These are phyloP conservation scores for Apiotrichum brassicae DNA, from an alignment of 1,284 basidiomycete species.

Conservation along the genomic window DNA sequence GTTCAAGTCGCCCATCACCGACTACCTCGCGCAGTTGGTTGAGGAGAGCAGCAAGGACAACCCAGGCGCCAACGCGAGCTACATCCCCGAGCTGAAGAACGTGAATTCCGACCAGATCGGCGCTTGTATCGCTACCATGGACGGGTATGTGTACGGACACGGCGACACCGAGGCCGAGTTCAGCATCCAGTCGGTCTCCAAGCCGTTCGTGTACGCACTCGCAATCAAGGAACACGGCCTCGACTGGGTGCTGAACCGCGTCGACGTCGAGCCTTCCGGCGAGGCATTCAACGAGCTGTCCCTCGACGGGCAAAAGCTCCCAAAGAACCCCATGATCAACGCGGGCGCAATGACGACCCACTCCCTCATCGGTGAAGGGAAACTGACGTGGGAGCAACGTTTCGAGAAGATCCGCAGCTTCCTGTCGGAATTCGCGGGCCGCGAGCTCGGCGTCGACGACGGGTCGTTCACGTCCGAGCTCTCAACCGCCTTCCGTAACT, in stretches of 20 bases:
- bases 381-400: not conserved
- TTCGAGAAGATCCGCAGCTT: not conserved
- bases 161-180: conserved; percentile 1
- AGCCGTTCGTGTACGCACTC: conserved; percentile 4
- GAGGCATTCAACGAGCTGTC: conserved; percentile 4
- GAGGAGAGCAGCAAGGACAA: not conserved
- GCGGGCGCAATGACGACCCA: conserved; percentile 5
- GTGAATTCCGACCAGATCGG: not conserved
- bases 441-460: conserved; percentile 1
- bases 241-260: not conserved
- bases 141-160: not conserved
- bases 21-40: not conserved
- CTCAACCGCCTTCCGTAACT: conserved; percentile 2
- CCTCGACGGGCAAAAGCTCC: not conserved
- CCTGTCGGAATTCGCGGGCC: not conserved
- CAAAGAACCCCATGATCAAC: conserved; percentile 6
- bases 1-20: not conserved
- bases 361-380: conserved; percentile 1
- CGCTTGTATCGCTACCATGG: not conserved
- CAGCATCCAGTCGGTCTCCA: conserved; percentile 3
- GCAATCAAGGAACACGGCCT: conserved; percentile 2
- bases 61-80: conserved; percentile 1
- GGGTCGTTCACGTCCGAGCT: conserved; percentile 1
- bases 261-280: conserved; percentile 3
- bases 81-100: conserved; percentile 2